These are phyloP conservation scores for Russula foetens DNA, from an alignment of 768 basidiomycete species.

Conservation along the genomic window DNA sequence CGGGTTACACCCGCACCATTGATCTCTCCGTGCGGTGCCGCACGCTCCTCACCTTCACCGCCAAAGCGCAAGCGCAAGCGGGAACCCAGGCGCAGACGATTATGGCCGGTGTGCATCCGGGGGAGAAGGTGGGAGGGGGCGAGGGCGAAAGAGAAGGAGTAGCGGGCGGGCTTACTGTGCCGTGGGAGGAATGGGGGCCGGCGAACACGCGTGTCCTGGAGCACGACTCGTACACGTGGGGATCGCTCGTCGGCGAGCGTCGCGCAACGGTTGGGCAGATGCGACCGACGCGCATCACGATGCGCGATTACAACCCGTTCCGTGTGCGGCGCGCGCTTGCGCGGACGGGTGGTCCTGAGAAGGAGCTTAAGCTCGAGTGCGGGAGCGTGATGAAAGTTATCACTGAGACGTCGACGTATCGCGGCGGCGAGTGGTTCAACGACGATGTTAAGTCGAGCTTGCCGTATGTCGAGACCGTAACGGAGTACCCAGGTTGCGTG, in stretches of 20 bases:
- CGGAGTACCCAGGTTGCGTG: background rate
- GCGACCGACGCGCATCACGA: background rate
- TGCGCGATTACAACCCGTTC: conserved; percentile 9
- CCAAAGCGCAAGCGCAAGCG: background rate
- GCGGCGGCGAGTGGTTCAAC: background rate
- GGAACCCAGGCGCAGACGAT: too few species aligned
- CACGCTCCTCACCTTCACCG: background rate
- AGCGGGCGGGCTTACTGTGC: background rate
- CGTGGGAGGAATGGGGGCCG: conserved; percentile 8
- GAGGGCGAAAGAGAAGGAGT: too few species aligned
- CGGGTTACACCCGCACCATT: conserved; percentile 1
- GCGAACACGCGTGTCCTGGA: background rate
- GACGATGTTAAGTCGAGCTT: background rate
- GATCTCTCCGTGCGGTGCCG: conserved; percentile 10
- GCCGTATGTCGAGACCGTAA: conserved; percentile 9
- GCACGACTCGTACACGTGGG: conserved; percentile 9
- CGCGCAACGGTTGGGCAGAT: conserved; percentile 6
- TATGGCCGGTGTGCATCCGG: too few species aligned
- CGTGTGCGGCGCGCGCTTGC: background rate
- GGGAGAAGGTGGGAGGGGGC: background rate
- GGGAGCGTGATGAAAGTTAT: background rate
- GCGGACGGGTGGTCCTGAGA: background rate
- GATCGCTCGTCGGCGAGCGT: conserved; percentile 10
- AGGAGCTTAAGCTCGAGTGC: background rate
- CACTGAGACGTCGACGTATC: background rate